Percentiles rank a stretch among this genome's conserved stretches.
These are phyloP conservation scores for Phytopythium ostracodes DNA, from an alignment of 352 stramenopile genomes.

Conservation along the genomic window DNA sequence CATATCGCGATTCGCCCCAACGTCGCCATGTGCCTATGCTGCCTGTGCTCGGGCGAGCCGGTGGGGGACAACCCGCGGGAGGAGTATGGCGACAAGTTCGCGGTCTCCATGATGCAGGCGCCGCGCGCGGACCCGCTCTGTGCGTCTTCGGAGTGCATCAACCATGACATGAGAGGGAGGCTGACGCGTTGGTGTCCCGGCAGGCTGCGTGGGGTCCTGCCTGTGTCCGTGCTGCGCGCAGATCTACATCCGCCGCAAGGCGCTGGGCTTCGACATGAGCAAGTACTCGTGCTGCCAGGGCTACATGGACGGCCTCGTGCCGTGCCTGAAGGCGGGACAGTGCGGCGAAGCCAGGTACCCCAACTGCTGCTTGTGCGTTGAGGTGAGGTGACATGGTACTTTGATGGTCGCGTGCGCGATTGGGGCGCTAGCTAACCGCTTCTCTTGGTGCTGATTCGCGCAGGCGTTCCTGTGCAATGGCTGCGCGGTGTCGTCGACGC, in stretches of 20 bases:
- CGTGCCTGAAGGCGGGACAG: conserved; percentile 77
- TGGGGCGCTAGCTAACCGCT: not conserved
- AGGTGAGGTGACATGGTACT: conserved; percentile 33
- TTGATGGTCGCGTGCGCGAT: not conserved
- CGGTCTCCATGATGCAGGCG: conserved; percentile 87
- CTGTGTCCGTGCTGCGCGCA: conserved; percentile 89
- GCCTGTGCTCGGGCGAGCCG: conserved; percentile 64
- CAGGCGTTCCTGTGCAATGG: conserved; percentile 85
- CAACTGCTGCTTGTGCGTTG: conserved; percentile 88
- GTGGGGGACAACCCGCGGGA: conserved; percentile 65
- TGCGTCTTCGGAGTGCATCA: conserved; percentile 24
- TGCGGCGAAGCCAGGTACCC: conserved; percentile 87
- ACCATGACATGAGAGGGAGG: no score
- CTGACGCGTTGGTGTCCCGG: conserved; percentile 4
- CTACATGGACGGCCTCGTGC: conserved; percentile 90
- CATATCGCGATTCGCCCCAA: not conserved
- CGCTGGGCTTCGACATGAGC: conserved; percentile 88
- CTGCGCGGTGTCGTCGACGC: conserved; percentile 87
- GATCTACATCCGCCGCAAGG: conserved; percentile 89
- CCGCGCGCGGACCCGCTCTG: conserved; percentile 78
- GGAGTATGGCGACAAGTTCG: conserved; percentile 70
- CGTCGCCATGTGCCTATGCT: conserved; percentile 28
- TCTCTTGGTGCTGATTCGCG: not conserved
- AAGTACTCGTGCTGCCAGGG: conserved; percentile 93
- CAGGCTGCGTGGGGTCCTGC: conserved; percentile 64